Conservation (phyloP, 2,329 filamentous ascomycete genomes). For the Clonostachys sp. region DNA sequence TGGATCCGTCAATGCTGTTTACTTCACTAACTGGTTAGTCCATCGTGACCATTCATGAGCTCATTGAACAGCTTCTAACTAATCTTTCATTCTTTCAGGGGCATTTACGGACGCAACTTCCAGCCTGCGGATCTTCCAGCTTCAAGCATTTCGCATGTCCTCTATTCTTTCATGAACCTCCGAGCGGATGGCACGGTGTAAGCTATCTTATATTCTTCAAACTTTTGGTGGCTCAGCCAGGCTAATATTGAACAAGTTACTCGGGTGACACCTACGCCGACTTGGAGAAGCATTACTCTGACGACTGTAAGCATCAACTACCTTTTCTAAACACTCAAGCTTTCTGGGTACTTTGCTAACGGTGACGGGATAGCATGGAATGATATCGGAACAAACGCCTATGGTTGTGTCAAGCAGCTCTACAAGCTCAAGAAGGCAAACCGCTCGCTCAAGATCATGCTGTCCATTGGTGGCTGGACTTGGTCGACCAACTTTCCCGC, state of each 20-base stretch:
- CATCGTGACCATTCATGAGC: background rate
- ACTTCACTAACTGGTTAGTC: constrained; percentile 43
- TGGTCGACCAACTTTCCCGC: constrained; percentile 72
- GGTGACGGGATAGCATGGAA: constrained; percentile 42
- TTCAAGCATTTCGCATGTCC: constrained; percentile 68
- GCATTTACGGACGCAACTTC: constrained; percentile 72
- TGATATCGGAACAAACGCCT: constrained; percentile 65
- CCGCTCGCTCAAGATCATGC: constrained; percentile 70
- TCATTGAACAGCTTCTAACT: background rate
- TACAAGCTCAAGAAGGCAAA: constrained; percentile 73
- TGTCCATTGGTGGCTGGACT: constrained; percentile 84
- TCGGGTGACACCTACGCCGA: constrained; percentile 69
- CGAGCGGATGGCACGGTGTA: constrained; percentile 66
- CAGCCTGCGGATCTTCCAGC: constrained; percentile 67
- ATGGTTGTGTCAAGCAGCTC: constrained; percentile 78
- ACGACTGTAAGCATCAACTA: constrained; percentile 47
- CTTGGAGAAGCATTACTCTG: constrained; percentile 65
- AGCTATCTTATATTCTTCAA: constrained; percentile 16
- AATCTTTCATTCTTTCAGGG: constrained; percentile 33
- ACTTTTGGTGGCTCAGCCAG: background rate
- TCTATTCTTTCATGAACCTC: constrained; percentile 80
- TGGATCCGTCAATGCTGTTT: constrained; percentile 31
- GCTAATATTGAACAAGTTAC: constrained; percentile 28
- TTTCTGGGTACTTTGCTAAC: background rate
- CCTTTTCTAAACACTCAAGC: too few species aligned